A percentile compares a stretch with the other conserved stretches of the same genome.
These are phyloP conservation scores for Podila horticola DNA, from an alignment of 192 early-diverging fungal genomes.

Conservation along the genomic window DNA sequence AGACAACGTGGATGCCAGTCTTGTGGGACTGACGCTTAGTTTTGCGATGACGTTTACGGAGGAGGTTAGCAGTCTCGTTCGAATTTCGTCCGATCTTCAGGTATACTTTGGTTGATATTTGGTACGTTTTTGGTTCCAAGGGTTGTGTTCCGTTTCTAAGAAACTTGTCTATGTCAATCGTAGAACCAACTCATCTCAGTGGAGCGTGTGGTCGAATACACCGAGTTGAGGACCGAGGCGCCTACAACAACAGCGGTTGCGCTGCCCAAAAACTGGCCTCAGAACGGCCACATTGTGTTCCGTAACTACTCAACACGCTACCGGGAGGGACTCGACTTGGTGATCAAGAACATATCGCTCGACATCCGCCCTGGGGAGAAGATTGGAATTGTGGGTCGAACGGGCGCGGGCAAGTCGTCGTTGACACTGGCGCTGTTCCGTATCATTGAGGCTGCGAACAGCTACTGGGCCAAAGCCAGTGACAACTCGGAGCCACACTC, in stretches of 20 bases:
- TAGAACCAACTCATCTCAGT: slow-evolving; percentile 23
- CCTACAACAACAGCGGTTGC: slow-evolving; percentile 2
- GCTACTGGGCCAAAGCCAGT: slow-evolving; percentile 32
- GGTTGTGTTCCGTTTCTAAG: background rate
- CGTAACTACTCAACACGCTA: slow-evolving; percentile 76
- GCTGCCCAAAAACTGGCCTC: slow-evolving; percentile 66
- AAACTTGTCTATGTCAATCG: background rate
- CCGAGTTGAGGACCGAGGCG: slow-evolving; percentile 29
- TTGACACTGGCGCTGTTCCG: slow-evolving; percentile 59
- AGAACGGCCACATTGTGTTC: slow-evolving; percentile 70
- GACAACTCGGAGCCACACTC: slow-evolving; percentile 79
- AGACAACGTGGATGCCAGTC: slow-evolving; percentile 72
- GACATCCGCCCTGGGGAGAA: slow-evolving; percentile 66
- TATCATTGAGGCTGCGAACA: slow-evolving; percentile 48
- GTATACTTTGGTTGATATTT: background rate
- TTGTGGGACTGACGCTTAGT: slow-evolving; percentile 87
- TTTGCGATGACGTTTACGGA: slow-evolving; percentile 87
- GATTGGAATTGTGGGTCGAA: slow-evolving; percentile 88
- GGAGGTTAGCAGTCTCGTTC: slow-evolving; percentile 70
- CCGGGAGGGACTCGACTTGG: slow-evolving; percentile 66
- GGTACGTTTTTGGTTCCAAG: slow-evolving; percentile 48
- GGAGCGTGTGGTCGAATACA: slow-evolving; percentile 39
- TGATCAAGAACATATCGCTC: slow-evolving; percentile 79
- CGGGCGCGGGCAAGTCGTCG: slow-evolving; percentile 54
- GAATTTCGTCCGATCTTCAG: slow-evolving; percentile 14